Percentiles rank a stretch among this genome's conserved stretches.
Conservation (phyloP, 73 alveolate genomes). For the Paramecium caudatum region DNA sequence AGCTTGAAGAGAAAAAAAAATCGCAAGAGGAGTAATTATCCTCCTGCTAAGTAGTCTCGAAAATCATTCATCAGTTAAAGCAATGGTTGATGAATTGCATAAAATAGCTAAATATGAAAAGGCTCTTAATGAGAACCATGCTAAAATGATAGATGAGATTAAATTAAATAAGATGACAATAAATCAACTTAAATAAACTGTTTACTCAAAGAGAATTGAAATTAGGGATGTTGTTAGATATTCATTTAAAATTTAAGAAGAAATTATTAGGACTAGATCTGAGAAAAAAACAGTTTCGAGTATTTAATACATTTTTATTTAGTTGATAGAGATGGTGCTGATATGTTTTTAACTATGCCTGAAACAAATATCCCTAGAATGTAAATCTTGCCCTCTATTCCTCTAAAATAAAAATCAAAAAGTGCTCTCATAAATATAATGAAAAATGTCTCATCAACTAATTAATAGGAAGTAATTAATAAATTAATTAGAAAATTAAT, state of each 20-base stretch:
- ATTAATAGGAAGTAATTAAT: slow-evolving; percentile 17
- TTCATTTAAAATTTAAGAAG: slow-evolving; percentile 29
- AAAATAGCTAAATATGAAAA: slow-evolving; percentile 45
- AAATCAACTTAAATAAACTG: not conserved
- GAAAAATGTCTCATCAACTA: not conserved
- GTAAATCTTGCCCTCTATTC: slow-evolving; percentile 19
- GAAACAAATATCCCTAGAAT: slow-evolving; percentile 12
- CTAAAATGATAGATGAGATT: not conserved
- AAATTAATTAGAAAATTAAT: not conserved
- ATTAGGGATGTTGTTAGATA: slow-evolving; percentile 46
- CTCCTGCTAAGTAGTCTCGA: not conserved
- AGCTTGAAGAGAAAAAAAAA: slow-evolving; percentile 52
- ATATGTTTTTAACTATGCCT: not conserved
- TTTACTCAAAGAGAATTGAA: slow-evolving; percentile 43
- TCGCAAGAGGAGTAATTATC: slow-evolving; percentile 18
- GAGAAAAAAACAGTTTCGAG: slow-evolving; percentile 10
- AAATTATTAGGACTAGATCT: not conserved
- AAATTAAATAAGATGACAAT: slow-evolving; percentile 37
- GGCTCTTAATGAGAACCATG: slow-evolving; percentile 9
- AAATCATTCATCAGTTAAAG: slow-evolving; percentile 41
- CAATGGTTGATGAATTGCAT: slow-evolving; percentile 36
- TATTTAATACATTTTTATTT: not conserved
- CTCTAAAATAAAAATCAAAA: slow-evolving; percentile 37
- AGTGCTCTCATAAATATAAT: not conserved
- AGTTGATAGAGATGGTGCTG: slow-evolving; percentile 26